Percentiles rank a stretch among this genome's conserved stretches.
phyloP scores from a whole-genome alignment of 2,329 filamentous ascomycete genomes.

The Sphaerulina musiva region DNA sequence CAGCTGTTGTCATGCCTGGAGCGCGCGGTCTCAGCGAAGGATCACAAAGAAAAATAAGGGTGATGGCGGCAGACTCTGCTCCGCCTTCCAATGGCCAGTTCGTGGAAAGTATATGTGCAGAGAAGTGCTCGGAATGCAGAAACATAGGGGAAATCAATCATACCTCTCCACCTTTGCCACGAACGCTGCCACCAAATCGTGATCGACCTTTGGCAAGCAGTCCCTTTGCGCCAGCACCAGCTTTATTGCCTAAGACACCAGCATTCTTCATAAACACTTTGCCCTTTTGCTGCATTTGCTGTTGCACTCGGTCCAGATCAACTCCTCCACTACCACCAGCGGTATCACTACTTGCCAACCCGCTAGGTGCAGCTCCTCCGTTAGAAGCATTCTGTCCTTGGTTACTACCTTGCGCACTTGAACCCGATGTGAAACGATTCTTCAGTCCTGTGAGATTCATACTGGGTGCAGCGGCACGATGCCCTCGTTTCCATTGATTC shows the following conservation, averaged over 20 bases:
- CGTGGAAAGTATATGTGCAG: not conserved
- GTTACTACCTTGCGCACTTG: slow-evolving; percentile 3
- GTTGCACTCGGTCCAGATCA: slow-evolving; percentile 23
- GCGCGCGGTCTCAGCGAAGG: slow-evolving; percentile 14
- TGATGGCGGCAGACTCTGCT: not conserved
- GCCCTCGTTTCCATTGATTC: slow-evolving; percentile 14
- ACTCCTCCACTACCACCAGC: slow-evolving; percentile 16
- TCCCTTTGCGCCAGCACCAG: slow-evolving; percentile 78
- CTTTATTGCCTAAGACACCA: slow-evolving; percentile 61
- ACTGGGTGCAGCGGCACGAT: slow-evolving; percentile 7
- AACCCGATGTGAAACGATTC: slow-evolving; percentile 12
- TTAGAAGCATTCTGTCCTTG: slow-evolving; percentile 7
- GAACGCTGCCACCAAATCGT: slow-evolving; percentile 28
- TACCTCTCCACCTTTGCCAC: slow-evolving; percentile 74
- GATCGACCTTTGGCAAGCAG: slow-evolving; percentile 81
- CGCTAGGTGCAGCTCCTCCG: slow-evolving; percentile 13
- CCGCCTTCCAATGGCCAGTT: not conserved
- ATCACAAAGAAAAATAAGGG: slow-evolving; percentile 3
- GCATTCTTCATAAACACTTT: slow-evolving; percentile 85
- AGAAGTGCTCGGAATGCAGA: slow-evolving; percentile 1
- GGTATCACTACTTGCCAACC: slow-evolving; percentile 24
- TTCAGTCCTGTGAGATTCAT: slow-evolving; percentile 10
- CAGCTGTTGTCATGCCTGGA: slow-evolving; percentile 14
- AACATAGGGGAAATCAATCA: slow-evolving; percentile 53
- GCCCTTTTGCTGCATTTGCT: slow-evolving; percentile 65